These are phyloP conservation scores for Camelina hispida DNA, from an alignment of 345 rosid genomes.

Conservation along the genomic window DNA sequence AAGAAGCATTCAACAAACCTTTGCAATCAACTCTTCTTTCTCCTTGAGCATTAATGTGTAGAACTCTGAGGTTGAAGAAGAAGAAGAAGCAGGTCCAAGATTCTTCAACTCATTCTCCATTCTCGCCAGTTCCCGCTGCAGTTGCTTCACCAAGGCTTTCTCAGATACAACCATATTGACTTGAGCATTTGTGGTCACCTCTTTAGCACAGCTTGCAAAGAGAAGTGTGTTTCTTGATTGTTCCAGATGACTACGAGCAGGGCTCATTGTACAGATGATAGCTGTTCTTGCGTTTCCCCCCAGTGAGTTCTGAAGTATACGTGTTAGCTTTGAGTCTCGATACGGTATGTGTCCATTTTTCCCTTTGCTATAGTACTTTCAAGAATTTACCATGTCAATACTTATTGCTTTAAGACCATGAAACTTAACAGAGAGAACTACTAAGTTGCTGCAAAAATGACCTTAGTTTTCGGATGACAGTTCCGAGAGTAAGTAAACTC, in stretches of 20 bases:
- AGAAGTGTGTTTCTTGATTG: slow-evolving; percentile 89
- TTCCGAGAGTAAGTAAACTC: slow-evolving; percentile 89
- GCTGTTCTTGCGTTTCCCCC: slow-evolving; percentile 96
- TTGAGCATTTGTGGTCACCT: slow-evolving; percentile 82
- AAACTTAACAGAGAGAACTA: not conserved
- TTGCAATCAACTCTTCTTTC: slow-evolving; percentile 66
- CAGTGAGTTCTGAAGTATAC: slow-evolving; percentile 81
- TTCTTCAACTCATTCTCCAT: slow-evolving; percentile 70
- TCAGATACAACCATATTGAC: slow-evolving; percentile 85
- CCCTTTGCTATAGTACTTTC: slow-evolving; percentile 65
- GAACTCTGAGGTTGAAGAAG: slow-evolving; percentile 47
- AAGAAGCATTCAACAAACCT: slow-evolving; percentile 46
- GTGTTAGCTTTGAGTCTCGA: slow-evolving; percentile 90
- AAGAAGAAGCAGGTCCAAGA: slow-evolving; percentile 51
- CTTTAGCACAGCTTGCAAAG: slow-evolving; percentile 91
- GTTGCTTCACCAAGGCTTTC: slow-evolving; percentile 84
- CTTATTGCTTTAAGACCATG: not conserved
- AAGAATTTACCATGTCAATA: not conserved
- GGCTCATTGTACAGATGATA: slow-evolving; percentile 89
- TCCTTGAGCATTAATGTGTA: slow-evolving; percentile 53
- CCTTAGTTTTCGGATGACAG: slow-evolving; percentile 89
- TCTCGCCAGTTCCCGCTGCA: slow-evolving; percentile 71
- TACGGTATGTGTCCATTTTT: slow-evolving; percentile 80
- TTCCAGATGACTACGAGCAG: slow-evolving; percentile 75
- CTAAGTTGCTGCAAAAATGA: slow-evolving; percentile 26